phyloP scores from a whole-genome alignment of 805 yeast species.

The Zygosaccharomyces bailii region DNA sequence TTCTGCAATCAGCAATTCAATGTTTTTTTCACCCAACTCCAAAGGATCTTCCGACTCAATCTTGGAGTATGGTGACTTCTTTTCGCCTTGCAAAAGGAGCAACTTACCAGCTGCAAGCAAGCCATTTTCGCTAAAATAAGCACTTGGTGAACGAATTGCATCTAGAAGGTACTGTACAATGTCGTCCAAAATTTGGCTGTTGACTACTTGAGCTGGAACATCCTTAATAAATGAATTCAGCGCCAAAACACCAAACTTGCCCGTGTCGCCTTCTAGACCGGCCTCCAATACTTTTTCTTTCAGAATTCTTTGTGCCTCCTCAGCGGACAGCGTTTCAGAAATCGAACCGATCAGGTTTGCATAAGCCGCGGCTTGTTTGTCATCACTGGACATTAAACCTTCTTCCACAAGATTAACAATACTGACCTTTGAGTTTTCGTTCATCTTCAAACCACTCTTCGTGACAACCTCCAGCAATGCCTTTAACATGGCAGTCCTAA shows the following conservation, averaged over 20 bases:
- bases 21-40: slow-evolving; percentile 42
- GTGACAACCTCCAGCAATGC: slow-evolving; percentile 80
- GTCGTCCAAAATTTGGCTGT: slow-evolving; percentile 47
- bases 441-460: slow-evolving; percentile 74
- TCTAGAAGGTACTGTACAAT: slow-evolving; percentile 47
- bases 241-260: slow-evolving; percentile 65
- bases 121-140: slow-evolving; percentile 69
- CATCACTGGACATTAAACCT: slow-evolving; percentile 54
- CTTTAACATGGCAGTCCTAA: slow-evolving; percentile 78
- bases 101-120: slow-evolving; percentile 79
- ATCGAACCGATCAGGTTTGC: slow-evolving; percentile 78
- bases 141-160: slow-evolving; percentile 40
- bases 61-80: slow-evolving; percentile 36
- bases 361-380: slow-evolving; percentile 66
- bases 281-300: slow-evolving; percentile 54
- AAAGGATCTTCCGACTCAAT: slow-evolving; percentile 34
- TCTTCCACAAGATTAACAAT: slow-evolving; percentile 73
- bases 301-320: slow-evolving; percentile 61
- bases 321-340: slow-evolving; percentile 59
- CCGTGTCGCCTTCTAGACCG: slow-evolving; percentile 41
- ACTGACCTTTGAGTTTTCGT: slow-evolving; percentile 64
- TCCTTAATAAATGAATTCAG: slow-evolving; percentile 77
- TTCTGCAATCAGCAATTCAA: slow-evolving; percentile 45
- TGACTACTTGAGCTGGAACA: slow-evolving; percentile 62
- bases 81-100: slow-evolving; percentile 50